These are phyloP conservation scores for Chaetomium fimeti DNA, from an alignment of 495 filamentous ascomycete species.

Conservation along the genomic window DNA sequence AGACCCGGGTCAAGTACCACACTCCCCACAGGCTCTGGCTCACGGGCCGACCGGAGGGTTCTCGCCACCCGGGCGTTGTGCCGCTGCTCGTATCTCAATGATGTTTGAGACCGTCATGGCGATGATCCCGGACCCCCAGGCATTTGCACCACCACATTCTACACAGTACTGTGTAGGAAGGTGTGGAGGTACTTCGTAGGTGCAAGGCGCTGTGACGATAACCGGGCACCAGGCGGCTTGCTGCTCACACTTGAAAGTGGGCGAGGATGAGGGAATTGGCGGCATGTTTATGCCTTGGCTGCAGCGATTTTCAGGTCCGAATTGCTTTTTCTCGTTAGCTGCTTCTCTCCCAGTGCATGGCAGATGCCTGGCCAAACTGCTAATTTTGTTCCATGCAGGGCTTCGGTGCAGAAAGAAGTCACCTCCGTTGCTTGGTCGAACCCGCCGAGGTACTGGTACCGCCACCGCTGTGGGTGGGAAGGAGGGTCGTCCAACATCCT, in stretches of 20 bases:
- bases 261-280: neutral
- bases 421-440: neutral
- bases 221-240: too few relatives aligned
- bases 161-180: too few relatives aligned
- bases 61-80: constrained; percentile 1
- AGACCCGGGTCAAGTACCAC: neutral
- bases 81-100: constrained; percentile 8
- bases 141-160: too few relatives aligned
- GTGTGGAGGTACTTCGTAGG: too few relatives aligned
- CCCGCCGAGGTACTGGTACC: constrained; percentile 1
- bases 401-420: neutral
- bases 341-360: neutral
- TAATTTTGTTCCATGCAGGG: neutral
- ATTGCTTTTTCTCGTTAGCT: neutral
- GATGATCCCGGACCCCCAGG: neutral
- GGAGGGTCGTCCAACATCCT: neutral
- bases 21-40: neutral
- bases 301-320: neutral
- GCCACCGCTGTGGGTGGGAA: neutral
- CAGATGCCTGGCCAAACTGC: neutral
- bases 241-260: too few relatives aligned
- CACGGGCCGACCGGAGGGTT: neutral
- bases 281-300: neutral
- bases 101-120: neutral
- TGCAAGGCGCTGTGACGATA: too few relatives aligned